Evolutionary conservation across 352 stramenopile species (phyloP), one percentile per base, ranked within the genome.

Genomic region (Globisporangium polare): DNA sequence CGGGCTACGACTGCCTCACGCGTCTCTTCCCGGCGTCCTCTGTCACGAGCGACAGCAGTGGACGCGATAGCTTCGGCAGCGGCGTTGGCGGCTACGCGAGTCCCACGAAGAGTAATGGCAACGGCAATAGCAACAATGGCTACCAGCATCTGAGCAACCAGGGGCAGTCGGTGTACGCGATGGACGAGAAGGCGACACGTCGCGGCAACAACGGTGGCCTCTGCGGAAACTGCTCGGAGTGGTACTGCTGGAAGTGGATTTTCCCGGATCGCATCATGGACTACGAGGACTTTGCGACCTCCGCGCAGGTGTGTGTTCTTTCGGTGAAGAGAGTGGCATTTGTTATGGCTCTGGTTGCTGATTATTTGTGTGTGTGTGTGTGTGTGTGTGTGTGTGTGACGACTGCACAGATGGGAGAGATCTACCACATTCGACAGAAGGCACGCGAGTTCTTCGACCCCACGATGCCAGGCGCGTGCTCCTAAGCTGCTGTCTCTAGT

Each of bases 251-350:
- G 80, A 83, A 84, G 22, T 87, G 77, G 77, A 43, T 86, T 57
- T 81, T 86, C 33, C 75, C 77, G 0, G 70, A 85, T 2, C 77
- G 74, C 2, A 73, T 88, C 37, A 56, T 59, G 1, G 80, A 85
- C 52, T 89, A 89, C 59, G 80, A 86, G 45, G 80, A 89, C 62
- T 89, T 89, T 72, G 78, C 71, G 6, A 73, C 72, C 22, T 74
- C 77, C 6, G 77, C 78, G 17, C 72, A 84, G 68, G 77, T 89
- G 54, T 54, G 7, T 54, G 15, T 15, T 7, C 15, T 9, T 33
- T 22, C 7, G 22, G 8, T 20, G 12, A 47, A 7, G 8, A 58
- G 12, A 27, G 51, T 31, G 22, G 5, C 27, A 45, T 5, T 42
- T 37, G 27, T 15, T 35, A 24, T 27, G 12, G 46, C 24, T 33